Base-by-base conservation (phyloP, 2,329 filamentous ascomycete species). In the Biscogniauxia sp. region DNA sequence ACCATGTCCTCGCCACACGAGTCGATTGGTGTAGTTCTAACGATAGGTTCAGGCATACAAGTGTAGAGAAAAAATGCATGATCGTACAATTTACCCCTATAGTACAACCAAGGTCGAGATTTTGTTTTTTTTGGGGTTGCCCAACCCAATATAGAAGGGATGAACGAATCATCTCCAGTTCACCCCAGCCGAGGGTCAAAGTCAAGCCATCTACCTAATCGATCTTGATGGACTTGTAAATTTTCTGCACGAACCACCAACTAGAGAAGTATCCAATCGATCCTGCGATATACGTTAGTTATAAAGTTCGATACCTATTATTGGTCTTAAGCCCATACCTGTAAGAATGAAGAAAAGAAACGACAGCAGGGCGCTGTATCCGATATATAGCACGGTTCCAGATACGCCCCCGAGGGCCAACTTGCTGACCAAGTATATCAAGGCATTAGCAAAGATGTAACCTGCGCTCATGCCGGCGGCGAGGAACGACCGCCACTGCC, bases 191-290 rank as follows among this genome's bases (percentile, higher is more conserved):
- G 11, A 19, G 20, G 51, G n/a, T 28, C 13, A n/a, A n/a, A 13
- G 37, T 45, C 37, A 45, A 45, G 37, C 15, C 15, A 45, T 41
- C 23, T 5, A 23, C 23, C 63, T 79, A 99, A 74, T 99, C 95
- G 66, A 99, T 93, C 82, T 99, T 99, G 80, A 99, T 96, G n/a
- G 93, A 97, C 23, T 87, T 82, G 76, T 99, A 99, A 63, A 99
- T 99, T 75, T 91, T 94, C 68, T 91, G 87, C 57, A 96, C 90
- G 74, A 99, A 99, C 74, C 90, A 85, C 92, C 93, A 98, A 74
- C 92, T 96, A 8, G 95, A 88, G 70, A 97, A 92, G 80, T 95
- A 97, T 58, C 95, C 95, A 73, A 99, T 98, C 0, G 94, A 91
- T 32, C 94, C 95, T 97, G 65, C 3, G 60, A 57, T 26, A 19